Evolutionary conservation across 2,329 filamentous ascomycete species (phyloP).

Genomic region (Colletotrichum liaoningense): DNA sequence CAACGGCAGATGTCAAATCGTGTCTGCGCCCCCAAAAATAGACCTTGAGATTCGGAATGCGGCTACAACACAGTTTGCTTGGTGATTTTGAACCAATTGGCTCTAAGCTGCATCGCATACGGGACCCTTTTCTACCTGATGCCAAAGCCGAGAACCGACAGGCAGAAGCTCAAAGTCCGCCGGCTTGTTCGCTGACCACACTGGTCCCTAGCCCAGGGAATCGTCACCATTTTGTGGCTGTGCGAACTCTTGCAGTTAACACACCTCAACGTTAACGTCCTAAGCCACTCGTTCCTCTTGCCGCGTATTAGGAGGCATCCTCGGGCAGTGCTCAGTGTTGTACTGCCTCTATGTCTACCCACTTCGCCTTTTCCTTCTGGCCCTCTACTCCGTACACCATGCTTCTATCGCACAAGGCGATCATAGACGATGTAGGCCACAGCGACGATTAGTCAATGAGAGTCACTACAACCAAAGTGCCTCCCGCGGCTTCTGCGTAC

Average conservation of each 20-base stretch:
- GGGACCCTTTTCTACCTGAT: background rate
- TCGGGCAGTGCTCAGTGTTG: background rate
- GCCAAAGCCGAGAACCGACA: background rate
- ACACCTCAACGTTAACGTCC: background rate
- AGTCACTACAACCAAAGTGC: no score
- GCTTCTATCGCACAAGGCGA: background rate
- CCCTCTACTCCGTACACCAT: background rate
- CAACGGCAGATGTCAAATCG: background rate
- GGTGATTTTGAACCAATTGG: background rate
- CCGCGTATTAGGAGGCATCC: background rate
- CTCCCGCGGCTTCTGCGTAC: background rate
- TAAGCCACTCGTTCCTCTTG: slow-evolving; percentile 13
- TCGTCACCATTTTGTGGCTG: slow-evolving; percentile 28
- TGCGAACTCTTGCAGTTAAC: slow-evolving; percentile 5
- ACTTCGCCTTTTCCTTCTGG: slow-evolving; percentile 4
- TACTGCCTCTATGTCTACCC: background rate
- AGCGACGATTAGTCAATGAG: background rate
- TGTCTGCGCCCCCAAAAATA: slow-evolving; percentile 15
- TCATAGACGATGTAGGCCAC: background rate
- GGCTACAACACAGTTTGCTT: background rate
- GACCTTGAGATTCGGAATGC: background rate
- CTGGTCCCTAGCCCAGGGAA: background rate
- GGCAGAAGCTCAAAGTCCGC: background rate
- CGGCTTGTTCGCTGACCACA: slow-evolving; percentile 4
- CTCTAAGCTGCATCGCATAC: background rate